Evolutionary conservation across 495 filamentous ascomycete genomes (phyloP).

Genomic region (Annulohypoxylon nitens): DNA sequence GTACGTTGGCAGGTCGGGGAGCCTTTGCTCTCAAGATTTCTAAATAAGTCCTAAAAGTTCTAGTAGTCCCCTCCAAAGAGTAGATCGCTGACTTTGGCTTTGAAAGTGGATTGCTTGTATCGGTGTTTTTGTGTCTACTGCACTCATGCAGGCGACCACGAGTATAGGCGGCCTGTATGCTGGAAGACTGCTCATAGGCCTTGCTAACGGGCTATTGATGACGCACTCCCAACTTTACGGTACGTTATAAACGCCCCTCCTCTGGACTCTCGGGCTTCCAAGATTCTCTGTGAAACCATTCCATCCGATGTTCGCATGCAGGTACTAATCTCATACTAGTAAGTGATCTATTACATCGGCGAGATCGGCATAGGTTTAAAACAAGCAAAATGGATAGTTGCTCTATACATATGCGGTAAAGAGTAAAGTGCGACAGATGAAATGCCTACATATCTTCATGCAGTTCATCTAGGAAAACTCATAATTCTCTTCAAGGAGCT

Average conservation of each 20-base stretch:
- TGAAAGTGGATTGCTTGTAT: constrained; percentile 61
- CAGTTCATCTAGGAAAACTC: neutral
- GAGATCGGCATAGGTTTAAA: neutral
- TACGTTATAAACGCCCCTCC: constrained; percentile 9
- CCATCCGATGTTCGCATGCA: neutral
- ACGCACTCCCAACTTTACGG: constrained; percentile 71
- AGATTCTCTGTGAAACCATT: neutral
- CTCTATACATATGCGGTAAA: neutral
- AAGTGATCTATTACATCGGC: constrained; percentile 12
- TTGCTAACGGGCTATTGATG: constrained; percentile 70
- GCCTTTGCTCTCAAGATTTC: neutral
- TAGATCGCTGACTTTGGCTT: neutral
- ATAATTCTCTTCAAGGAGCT: neutral
- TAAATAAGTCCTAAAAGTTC: neutral
- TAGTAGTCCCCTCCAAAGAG: neutral
- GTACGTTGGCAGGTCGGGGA: neutral
- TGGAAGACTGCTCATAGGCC: constrained; percentile 67
- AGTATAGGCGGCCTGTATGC: constrained; percentile 67
- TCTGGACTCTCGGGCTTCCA: neutral
- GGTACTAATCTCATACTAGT: constrained; percentile 15
- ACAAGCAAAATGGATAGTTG: neutral
- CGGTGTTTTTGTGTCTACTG: constrained; percentile 63
- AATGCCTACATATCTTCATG: neutral
- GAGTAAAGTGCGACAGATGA: neutral
- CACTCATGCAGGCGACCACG: constrained; percentile 70